Conservation (phyloP, 768 basidiomycete genomes). For the Hebeloma cylindrosporum region DNA sequence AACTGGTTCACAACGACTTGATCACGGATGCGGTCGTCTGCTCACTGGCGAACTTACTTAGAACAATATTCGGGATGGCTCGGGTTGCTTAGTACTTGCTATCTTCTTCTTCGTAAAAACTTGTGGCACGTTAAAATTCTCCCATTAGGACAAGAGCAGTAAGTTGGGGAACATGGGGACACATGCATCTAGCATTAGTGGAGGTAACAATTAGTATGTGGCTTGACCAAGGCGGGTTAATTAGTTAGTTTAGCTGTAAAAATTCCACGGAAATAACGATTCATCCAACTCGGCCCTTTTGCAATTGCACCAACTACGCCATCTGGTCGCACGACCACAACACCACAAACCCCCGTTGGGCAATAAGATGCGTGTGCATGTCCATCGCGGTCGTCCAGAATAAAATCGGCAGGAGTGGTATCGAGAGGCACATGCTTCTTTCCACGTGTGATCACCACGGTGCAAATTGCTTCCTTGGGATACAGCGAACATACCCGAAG, state of each 20-base stretch:
- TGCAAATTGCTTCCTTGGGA: constrained; percentile 24
- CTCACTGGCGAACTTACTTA: too few relatives aligned
- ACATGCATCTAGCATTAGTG: too few relatives aligned
- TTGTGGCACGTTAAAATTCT: too few relatives aligned
- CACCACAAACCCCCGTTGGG: constrained; percentile 28
- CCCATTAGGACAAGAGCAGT: too few relatives aligned
- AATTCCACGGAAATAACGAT: constrained; percentile 35
- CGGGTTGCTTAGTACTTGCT: too few relatives aligned
- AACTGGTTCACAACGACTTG: too few relatives aligned
- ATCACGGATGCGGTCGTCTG: too few relatives aligned
- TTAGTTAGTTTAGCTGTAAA: constrained; percentile 11
- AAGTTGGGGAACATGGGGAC: neutral
- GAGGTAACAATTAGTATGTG: neutral
- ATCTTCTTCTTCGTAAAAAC: too few relatives aligned
- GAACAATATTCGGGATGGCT: too few relatives aligned
- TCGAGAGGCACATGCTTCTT: constrained; percentile 11
- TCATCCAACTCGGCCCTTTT: constrained; percentile 28
- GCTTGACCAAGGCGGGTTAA: neutral
- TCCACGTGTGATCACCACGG: constrained; percentile 27
- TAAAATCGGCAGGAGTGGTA: constrained; percentile 24
- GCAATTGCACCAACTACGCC: constrained; percentile 44
- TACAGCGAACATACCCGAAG: constrained; percentile 19
- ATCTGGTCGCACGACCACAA: constrained; percentile 46
- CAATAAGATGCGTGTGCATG: constrained; percentile 42
- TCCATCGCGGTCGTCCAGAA: constrained; percentile 36